Conservation (phyloP, 176 grass and related monocot genomes). For the Oryza officinalis region DNA sequence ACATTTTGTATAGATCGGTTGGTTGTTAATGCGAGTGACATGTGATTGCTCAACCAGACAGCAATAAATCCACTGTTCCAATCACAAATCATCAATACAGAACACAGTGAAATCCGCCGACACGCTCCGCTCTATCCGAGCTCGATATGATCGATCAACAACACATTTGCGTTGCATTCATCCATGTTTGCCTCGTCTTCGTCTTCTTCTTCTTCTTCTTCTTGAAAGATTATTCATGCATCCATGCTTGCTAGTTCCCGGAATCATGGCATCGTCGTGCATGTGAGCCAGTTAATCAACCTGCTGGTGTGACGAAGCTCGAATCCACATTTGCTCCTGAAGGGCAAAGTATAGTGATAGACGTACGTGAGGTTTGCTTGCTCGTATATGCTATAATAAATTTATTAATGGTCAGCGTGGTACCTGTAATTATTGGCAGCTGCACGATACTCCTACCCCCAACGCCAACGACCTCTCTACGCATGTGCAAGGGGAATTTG, state of each 20-base stretch:
- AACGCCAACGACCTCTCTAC: conserved; percentile 15
- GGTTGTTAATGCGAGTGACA: conserved; percentile 7
- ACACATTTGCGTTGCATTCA: conserved; percentile 4
- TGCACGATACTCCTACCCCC: conserved; percentile 26
- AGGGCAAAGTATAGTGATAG: neutral
- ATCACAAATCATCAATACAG: neutral
- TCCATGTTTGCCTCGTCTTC: neutral
- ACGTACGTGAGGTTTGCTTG: neutral
- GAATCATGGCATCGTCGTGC: conserved; percentile 3
- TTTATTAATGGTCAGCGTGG: neutral
- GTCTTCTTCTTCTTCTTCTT: too few relatives aligned
- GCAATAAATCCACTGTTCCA: neutral
- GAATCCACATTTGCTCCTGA: neutral
- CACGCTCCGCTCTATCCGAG: neutral
- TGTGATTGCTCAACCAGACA: conserved; percentile 12
- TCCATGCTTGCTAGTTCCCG: neutral
- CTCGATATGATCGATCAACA: neutral
- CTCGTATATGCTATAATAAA: neutral
- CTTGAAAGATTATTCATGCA: neutral
- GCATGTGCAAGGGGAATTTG: conserved; percentile 45
- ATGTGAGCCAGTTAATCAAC: conserved; percentile 37
- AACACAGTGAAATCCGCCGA: neutral
- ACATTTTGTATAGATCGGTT: neutral
- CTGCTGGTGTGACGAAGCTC: neutral
- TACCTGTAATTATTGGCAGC: neutral